Base-by-base conservation (phyloP, 225 moss, liverwort and hornwort species). In the Bryoerythrophyllum caledonicum region DNA sequence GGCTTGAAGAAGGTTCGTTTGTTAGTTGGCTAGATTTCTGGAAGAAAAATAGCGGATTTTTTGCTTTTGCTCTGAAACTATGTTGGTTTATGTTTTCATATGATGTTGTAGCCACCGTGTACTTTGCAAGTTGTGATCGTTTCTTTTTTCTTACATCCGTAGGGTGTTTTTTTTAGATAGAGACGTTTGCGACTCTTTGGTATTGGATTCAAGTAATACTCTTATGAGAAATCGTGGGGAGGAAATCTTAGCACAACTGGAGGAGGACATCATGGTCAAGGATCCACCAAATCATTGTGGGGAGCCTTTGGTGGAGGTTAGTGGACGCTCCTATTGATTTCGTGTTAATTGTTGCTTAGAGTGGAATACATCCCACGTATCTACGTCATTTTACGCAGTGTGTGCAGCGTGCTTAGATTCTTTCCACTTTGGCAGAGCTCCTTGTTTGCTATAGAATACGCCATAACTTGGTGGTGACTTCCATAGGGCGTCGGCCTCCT, bases 61-160 rank as follows among this genome's bases (percentile, higher is more conserved):
- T 56, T 58, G 9, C 12, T 58, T 40, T 38, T 58, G 44, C 6
- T 14, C 19, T 71, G 40, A 4, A 30, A 63, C 14, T 40, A 25
- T 51, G 30, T 30, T 34, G 56, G 10, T 52, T 74, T 15, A 21
- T 40, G 61, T 0, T 68, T 15, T 10, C 16, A 7, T 61, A 67
- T 14, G 11, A 15, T 68, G 62, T 23, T 13, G 19, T 40, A 54
- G 35, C 15, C 68, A 37, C 20, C 9, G 57, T 75, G 11, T 27
- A 55, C n/a, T 15, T 79, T 35, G 75, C 8, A 48, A 75, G n/a
- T 54, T 17, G 16, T 70, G 68, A 53, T 17, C 56, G 11, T 49
- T 19, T 15, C 24, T 74, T 32, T 28, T 41, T 32, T 19, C 34
- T 49, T 70, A 70, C 15, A 30, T 53, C 57, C 23, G 9, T 37